Evolutionary conservation across 352 stramenopile species (phyloP), one percentile per base, ranked within the genome.

Genomic region (Pythium phragmiticola): DNA sequence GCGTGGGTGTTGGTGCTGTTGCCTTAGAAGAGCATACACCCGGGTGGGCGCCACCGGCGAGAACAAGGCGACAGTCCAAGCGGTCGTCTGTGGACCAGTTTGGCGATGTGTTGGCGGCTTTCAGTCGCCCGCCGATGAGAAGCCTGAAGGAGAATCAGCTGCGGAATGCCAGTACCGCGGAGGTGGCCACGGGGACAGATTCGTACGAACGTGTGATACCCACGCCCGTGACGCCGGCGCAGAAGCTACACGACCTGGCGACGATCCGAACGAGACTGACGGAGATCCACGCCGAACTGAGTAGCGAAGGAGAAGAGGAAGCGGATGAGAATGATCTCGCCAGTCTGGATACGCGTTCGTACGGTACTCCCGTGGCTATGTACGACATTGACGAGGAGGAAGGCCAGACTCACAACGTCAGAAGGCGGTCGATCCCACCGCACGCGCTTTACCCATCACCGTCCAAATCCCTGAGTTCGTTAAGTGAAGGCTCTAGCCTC

Each of bases 41-140:
- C 3, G 21, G 39, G 5, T 33, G 36, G 50, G 43, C 46, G 30
- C 41, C 53, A 21, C 50, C 42, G 1, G 39, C 21, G 2, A 14
- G 12, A 6, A 36, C 28, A 13, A 42, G 13, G 26, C 23, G 16
- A 14, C 23, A 39, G 49, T 23, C 17, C n/a, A 63, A 58, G 43
- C 36, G 37, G 0, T 53, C 26, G 36, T 23, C 56, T 7, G 23
- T 46, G 2, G 78, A 88, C 50, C 71, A 57, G 5, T 87, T 87
- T 61, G 68, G 76, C 17, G 79, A 87, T 42, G 73, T 85, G 71
- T 37, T 86, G 14, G 63, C 68, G 16, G 12, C 50, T 11, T 36
- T 50, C 12, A 5, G 2, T 5, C 17, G 34, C 7, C 37, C 47
- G 7, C 1, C 21, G 14, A 60, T 36, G 11, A 26, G 9, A 47